A percentile compares a stretch with the other conserved stretches of the same genome.
phyloP scores from a whole-genome alignment of 2,329 filamentous ascomycete species.

The Stachybotrys elegans region DNA sequence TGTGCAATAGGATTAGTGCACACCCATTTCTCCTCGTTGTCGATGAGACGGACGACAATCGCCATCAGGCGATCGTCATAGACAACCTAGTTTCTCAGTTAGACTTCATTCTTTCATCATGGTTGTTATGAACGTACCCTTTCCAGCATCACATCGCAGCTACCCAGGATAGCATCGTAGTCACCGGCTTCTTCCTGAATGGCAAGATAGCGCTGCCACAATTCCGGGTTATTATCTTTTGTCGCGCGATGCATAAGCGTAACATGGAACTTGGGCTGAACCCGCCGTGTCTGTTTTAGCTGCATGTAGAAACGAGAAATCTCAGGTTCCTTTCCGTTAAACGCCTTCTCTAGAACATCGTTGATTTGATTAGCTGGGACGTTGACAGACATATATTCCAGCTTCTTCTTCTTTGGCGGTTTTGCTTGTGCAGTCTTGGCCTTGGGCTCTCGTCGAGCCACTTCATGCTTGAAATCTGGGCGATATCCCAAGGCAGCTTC shows the following conservation, averaged over 20 bases:
- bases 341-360: conserved; percentile 62
- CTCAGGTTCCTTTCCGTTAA: conserved; percentile 48
- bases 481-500: conserved; percentile 69
- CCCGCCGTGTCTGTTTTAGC: conserved; percentile 65
- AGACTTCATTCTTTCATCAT: conserved; percentile 23
- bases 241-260: conserved; percentile 81
- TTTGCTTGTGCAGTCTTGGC: conserved; percentile 22
- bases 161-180: conserved; percentile 42
- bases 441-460: conserved; percentile 53
- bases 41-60: conserved; percentile 72
- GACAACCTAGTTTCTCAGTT: conserved; percentile 50
- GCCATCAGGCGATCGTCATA: conserved; percentile 89
- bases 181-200: conserved; percentile 31
- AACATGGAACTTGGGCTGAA: conserved; percentile 87
- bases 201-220: conserved; percentile 76
- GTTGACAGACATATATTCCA: conserved; percentile 54
- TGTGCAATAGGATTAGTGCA: conserved; percentile 78
- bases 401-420: conserved; percentile 38
- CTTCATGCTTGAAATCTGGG: conserved; percentile 70
- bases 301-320: conserved; percentile 61
- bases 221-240: conserved; percentile 53
- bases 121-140: conserved; percentile 33
- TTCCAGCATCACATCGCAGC: conserved; percentile 60
- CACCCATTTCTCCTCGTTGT: conserved; percentile 52
- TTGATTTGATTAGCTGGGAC: conserved; percentile 38